Base-by-base conservation (phyloP, 331 rosid species). In the Cydonia oblonga region DNA sequence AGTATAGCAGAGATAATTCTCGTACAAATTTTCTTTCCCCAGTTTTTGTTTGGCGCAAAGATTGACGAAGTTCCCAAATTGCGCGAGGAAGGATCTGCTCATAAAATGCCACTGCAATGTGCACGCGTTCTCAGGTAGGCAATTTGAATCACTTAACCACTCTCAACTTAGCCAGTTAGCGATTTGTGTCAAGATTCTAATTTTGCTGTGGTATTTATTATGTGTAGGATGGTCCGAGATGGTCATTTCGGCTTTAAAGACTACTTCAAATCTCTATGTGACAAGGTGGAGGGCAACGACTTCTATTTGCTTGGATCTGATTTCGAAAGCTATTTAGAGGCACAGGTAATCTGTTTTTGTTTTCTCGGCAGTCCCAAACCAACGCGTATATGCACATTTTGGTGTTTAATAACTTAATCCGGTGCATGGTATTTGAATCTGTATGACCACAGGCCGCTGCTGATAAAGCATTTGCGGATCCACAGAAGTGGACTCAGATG, bases 31-130 rank as follows among this genome's bases (percentile, higher is more conserved):
- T 70, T 5, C 68, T 71, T 79, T 76, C 64, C 78, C 72, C 87
- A 89, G 96, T 89, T 89, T 83, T 70, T 87, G 75, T 89, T 89
- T 81, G 96, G 96, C 18, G 83, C 91, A 9, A 89, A 87, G 80
- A 82, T 75, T 75, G 71, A 83, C 26, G 96, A 89, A 79, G 96
- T 89, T 69, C 80, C 87, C 9, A 71, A 26, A 38, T 70, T 85
- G 81, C 96, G 88, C 29, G 88, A 89, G 81, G 83, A 78, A 32
- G 88, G 79, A 68, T 30, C 87, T 69, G 54, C 77, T 68, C 49
- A 51, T 60, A 80, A 73, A 64, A 73, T 83, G 72, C 81, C 90
- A 51, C 80, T 83, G 63, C 88, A 89, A 80, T 89, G 87, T 76
- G 81, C 84, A 53, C 91, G 90, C 12, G 90, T 89, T 51, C 72